Percentiles rank a stretch among this genome's conserved stretches.
Conservation (phyloP, 495 filamentous ascomycete genomes). For the Staphylotrichum longicolle region DNA sequence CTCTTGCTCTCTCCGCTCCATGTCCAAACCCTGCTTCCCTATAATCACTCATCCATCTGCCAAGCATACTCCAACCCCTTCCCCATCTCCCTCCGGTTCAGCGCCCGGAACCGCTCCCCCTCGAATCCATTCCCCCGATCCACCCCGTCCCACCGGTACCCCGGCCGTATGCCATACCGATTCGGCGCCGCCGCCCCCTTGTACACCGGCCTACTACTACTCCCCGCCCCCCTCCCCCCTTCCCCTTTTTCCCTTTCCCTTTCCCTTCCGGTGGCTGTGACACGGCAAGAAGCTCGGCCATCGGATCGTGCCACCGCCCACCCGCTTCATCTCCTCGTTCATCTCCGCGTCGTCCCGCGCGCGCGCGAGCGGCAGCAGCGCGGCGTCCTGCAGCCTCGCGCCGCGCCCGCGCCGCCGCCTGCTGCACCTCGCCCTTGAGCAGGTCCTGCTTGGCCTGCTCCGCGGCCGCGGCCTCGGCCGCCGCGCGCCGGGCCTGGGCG, state of each 20-base stretch:
- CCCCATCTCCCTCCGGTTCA: constrained; percentile 69
- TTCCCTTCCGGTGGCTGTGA: constrained; percentile 27
- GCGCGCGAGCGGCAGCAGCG: constrained; percentile 74
- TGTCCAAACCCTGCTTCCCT: not conserved
- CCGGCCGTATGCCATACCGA: constrained; percentile 89
- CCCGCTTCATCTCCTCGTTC: constrained; percentile 76
- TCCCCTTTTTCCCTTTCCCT: constrained; percentile 34
- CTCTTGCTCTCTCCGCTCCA: too few species aligned
- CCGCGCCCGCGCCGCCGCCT: constrained; percentile 51
- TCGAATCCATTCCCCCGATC: constrained; percentile 94
- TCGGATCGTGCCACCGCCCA: constrained; percentile 90
- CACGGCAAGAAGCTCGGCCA: constrained; percentile 66
- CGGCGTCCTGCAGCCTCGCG: constrained; percentile 71
- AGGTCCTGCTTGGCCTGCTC: constrained; percentile 60
- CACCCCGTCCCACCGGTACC: constrained; percentile 95
- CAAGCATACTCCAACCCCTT: constrained; percentile 85
- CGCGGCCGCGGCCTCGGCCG: constrained; percentile 66
- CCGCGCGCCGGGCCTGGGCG: constrained; percentile 73
- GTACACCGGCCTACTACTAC: constrained; percentile 68
- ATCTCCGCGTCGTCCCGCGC: constrained; percentile 75
- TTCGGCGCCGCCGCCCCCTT: constrained; percentile 79
- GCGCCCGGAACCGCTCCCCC: constrained; percentile 85
- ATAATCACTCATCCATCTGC: constrained; percentile 80
- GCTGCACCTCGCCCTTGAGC: constrained; percentile 82
- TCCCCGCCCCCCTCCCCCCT: constrained; percentile 45